Evolutionary conservation across 768 basidiomycete genomes (phyloP).

Genomic region (Termitomyces sp.): DNA sequence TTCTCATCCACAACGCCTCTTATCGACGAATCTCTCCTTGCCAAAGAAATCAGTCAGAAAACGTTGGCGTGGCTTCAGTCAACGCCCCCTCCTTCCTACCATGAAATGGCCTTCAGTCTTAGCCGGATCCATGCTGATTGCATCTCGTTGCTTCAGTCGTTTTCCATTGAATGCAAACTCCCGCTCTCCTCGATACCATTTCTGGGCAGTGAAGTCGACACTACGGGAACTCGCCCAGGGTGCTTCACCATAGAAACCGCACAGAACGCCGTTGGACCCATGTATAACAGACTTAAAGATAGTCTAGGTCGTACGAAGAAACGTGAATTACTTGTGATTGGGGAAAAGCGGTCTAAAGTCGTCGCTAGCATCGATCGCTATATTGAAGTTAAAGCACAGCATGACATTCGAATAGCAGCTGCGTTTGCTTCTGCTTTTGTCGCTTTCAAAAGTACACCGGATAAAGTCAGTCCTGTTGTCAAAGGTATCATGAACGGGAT

Average conservation of each 20-base stretch:
- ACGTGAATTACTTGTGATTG: conserved; percentile 63
- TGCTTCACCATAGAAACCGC: conserved; percentile 81
- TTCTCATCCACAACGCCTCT: conserved; percentile 30
- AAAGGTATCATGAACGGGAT: conserved; percentile 97
- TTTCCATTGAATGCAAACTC: conserved; percentile 84
- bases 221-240: conserved; percentile 54
- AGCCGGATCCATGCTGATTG: conserved; percentile 79
- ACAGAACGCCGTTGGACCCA: conserved; percentile 57
- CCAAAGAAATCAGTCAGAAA: conserved; percentile 60
- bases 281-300: conserved; percentile 72
- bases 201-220: conserved; percentile 73
- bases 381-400: conserved; percentile 72
- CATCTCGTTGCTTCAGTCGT: conserved; percentile 72
- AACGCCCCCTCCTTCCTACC: conserved; percentile 71
- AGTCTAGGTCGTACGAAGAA: conserved; percentile 75
- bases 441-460: conserved; percentile 77
- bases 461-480: conserved; percentile 94
- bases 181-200: conserved; percentile 72
- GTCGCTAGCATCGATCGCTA: conserved; percentile 73
- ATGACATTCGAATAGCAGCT: conserved; percentile 84
- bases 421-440: conserved; percentile 90
- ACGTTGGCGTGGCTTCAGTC: conserved; percentile 71
- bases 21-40: conserved; percentile 52
- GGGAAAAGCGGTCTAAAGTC: conserved; percentile 69
- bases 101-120: conserved; percentile 85